Evolutionary conservation across 495 filamentous ascomycete species (phyloP).

Genomic region (Elaphomyces granulatus): DNA sequence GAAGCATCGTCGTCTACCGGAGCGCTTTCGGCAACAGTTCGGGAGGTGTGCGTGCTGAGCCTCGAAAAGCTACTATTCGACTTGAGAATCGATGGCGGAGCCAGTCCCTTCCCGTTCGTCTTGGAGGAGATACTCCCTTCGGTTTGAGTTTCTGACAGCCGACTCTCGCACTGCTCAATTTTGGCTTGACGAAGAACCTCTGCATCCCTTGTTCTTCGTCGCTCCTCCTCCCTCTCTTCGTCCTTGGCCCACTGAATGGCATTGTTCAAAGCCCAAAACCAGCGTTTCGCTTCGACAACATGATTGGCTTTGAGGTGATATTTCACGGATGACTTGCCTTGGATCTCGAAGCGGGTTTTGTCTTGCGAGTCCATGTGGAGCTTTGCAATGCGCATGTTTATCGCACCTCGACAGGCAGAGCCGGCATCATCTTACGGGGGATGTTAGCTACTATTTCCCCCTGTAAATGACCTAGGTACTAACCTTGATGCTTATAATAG

Average conservation of each 20-base stretch:
- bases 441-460: background rate
- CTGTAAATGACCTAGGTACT: slow-evolving; percentile 1
- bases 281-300: slow-evolving; percentile 78
- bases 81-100: slow-evolving; percentile 20
- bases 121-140: slow-evolving; percentile 19
- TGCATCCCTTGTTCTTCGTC: slow-evolving; percentile 52
- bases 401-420: slow-evolving; percentile 87
- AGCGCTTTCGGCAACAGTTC: slow-evolving; percentile 34
- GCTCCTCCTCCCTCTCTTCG: slow-evolving; percentile 81
- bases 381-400: slow-evolving; percentile 94
- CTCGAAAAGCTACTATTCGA: slow-evolving; percentile 25
- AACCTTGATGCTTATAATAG: slow-evolving; percentile 95
- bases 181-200: slow-evolving; percentile 66
- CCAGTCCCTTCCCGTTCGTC: slow-evolving; percentile 26
- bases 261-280: slow-evolving; percentile 98
- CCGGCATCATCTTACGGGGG: slow-evolving; percentile 47
- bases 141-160: slow-evolving; percentile 16
- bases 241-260: slow-evolving; percentile 97
- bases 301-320: slow-evolving; percentile 96
- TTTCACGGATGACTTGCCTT: slow-evolving; percentile 96
- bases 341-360: slow-evolving; percentile 93
- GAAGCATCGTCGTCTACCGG: slow-evolving; percentile 41
- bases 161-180: slow-evolving; percentile 40
- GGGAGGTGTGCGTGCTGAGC: slow-evolving; percentile 32
- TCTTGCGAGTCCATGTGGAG: slow-evolving; percentile 93